Evolutionary conservation across 768 basidiomycete species (phyloP), one percentile per base, ranked within the genome.

Genomic region (Trametes sanguinea): DNA sequence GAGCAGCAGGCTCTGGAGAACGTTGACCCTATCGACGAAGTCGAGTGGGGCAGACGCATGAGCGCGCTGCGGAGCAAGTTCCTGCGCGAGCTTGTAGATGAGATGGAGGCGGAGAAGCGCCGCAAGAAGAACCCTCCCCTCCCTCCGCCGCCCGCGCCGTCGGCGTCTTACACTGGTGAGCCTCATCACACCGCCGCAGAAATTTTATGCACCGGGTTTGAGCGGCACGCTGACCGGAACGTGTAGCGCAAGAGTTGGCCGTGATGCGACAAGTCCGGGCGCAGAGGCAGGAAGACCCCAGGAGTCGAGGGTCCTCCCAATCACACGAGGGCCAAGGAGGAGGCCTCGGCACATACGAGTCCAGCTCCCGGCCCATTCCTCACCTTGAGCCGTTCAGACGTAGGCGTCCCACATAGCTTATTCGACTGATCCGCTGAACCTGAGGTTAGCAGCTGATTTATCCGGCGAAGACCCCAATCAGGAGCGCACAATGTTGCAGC

Each of bases 11-110:
- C 71, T 5, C 71, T 72, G 54, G 92, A 95, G 77, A 94, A 96
- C 69, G 77, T 92, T 40, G 94, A 96, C 71, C 86, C 88, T 0
- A 67, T 72, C 9, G 88, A 89, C 56, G 94, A 96, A 75, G 76
- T 90, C 42, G 83, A 86, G 52, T 94, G 89, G 85, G 94, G 90
- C 17, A 78, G 74, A 63, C 76, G 77, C 67, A 95, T 94, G 93
- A 86, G 89, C 35, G 76, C 78, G 40, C 81, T 86, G 43, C 81
- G 94, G 63, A 87, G 88, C 66, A 68, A 80, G 40, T 94, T 95
- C 68, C 79, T 91, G 51, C 83, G 85, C 61, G 85, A 83, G 61
- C 82, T 92, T 39, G 85, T 92, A 22, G 78, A 83, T 55, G 73
- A 72, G 57, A 74, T 67, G 71, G 72, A 75, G 66, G 63, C 61